Conservation (phyloP, 192 early-diverging fungal genomes). For the Backusella morwellensis region DNA sequence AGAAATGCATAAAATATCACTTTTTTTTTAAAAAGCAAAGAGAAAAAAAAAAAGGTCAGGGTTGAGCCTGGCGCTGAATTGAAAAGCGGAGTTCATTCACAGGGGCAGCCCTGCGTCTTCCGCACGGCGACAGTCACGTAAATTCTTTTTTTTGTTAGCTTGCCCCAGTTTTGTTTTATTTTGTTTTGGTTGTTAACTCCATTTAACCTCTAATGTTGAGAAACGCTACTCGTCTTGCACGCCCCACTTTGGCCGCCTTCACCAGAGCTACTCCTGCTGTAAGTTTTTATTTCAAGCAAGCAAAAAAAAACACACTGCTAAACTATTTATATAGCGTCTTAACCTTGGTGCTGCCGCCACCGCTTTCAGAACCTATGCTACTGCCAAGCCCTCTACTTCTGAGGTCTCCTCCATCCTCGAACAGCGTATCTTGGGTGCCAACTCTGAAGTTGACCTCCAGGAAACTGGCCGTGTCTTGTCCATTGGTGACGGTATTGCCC, state of each 20-base stretch:
- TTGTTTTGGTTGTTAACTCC: constrained; percentile 7
- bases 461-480: constrained; percentile 99
- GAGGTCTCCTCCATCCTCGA: constrained; percentile 98
- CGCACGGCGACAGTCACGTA: not conserved
- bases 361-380: constrained; percentile 50
- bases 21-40: not conserved
- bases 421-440: constrained; percentile 90
- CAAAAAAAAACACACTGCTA: too few relatives aligned
- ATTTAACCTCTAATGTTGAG: constrained; percentile 39
- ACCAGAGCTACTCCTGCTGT: constrained; percentile 49
- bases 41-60: not conserved
- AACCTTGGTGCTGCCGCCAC: constrained; percentile 51
- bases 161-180: constrained; percentile 10
- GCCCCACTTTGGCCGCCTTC: constrained; percentile 42
- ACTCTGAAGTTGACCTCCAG: constrained; percentile 83
- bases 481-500: constrained; percentile 99
- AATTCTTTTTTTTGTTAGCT: constrained; percentile 10
- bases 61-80: not conserved
- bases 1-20: not conserved
- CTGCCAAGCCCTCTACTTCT: constrained; percentile 72
- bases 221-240: constrained; percentile 50
- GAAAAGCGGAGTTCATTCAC: constrained; percentile 11
- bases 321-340: constrained; percentile 37
- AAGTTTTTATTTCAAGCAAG: not conserved
- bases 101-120: constrained; percentile 5